phyloP scores from a whole-genome alignment of 1,139 yeast species.

The Pneumocystis sp. region DNA sequence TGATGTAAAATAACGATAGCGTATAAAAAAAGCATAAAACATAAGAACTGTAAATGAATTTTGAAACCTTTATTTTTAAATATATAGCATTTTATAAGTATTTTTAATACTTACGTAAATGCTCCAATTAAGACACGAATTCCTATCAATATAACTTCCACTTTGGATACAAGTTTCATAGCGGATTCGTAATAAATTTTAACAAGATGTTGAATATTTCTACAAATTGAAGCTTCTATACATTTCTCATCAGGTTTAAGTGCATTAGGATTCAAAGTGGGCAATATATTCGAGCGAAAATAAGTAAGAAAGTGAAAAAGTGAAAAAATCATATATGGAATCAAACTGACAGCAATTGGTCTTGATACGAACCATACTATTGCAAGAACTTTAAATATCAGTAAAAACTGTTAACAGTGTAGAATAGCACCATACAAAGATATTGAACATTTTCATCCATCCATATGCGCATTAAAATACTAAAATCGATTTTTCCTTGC shows the following conservation, averaged over 20 bases:
- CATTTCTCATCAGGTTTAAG: background rate
- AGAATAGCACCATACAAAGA: constrained; percentile 19
- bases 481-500: constrained; percentile 16
- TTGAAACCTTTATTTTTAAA: background rate
- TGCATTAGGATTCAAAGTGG: constrained; percentile 39
- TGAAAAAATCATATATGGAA: constrained; percentile 57
- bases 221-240: constrained; percentile 1
- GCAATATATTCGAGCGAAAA: constrained; percentile 49
- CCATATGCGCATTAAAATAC: constrained; percentile 25
- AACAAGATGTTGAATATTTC: constrained; percentile 6
- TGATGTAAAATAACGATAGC: constrained; percentile 12
- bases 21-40: constrained; percentile 10
- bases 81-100: background rate
- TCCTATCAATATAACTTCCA: constrained; percentile 7
- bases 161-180: constrained; percentile 10
- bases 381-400: constrained; percentile 29
- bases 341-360: constrained; percentile 38
- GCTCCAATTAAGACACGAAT: constrained; percentile 2
- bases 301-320: constrained; percentile 60
- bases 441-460: constrained; percentile 59
- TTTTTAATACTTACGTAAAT: background rate
- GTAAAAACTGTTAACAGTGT: background rate
- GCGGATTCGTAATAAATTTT: constrained; percentile 10
- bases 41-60: constrained; percentile 8
- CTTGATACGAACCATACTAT: constrained; percentile 41